Evolutionary conservation across 352 stramenopile genomes (phyloP), one percentile per base, ranked within the genome.

Genomic region (Detonula confervacea): DNA sequence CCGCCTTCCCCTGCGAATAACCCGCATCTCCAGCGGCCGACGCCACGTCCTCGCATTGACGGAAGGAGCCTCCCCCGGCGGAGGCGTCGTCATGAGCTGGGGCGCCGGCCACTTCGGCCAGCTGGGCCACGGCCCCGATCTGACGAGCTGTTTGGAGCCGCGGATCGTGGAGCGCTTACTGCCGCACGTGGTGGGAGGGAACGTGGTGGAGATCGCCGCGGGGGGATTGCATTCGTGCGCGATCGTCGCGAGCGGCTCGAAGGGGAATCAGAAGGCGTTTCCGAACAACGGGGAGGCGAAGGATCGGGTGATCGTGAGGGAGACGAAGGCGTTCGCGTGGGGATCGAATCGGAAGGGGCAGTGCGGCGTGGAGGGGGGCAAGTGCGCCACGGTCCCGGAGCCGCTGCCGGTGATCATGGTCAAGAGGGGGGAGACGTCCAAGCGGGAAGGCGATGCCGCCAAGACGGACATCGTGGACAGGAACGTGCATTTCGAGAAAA

Each of bases 31-130:
- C 22, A 75, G 61, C 46, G 77, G 77, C 18, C 49, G 77, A 65
- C 42, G 77, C 57, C 77, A 85, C 61, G 72, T 85, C 2, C 24
- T 85, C 37, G 77, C 77, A n/a, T 59, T 85, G 33, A 74, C 73
- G 6, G 77, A 85, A 39, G 73, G 73, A 29, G 30, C 55, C 1
- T 29, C 57, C 24, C 55, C 55, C 1, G 79, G 81, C 18, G 78
- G 74, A 18, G 62, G 86, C 2, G 76, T 87, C 5, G 81, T 92
- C 1, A 66, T 86, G 44, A 84, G 73, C 56, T 93, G 86, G 86
- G 88, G 88, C 11, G 84, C 86, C 14, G 88, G 88, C 46, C 86
- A 93, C 71, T 93, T 93, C 86, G 88, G 88, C 42, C 88, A 93
- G 65, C 46, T 93, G 22, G 88, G 84, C 39, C 69, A 89, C 49